These are phyloP conservation scores for Jamesozyma gamospora DNA, from an alignment of 805 yeast genomes.

Conservation along the genomic window DNA sequence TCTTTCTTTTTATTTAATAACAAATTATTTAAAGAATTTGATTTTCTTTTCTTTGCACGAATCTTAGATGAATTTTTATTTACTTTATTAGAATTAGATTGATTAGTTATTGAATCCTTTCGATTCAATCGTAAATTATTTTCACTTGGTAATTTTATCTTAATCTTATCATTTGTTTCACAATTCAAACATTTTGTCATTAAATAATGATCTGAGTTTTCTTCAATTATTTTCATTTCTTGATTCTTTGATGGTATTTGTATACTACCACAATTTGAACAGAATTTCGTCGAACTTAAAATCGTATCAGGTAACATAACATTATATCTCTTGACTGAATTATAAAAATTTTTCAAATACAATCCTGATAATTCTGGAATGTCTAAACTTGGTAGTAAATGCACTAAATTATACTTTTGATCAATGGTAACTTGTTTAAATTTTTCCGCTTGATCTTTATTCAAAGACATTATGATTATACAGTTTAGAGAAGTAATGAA, in stretches of 20 bases:
- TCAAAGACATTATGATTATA: slow-evolving; percentile 6
- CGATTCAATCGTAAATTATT: too few relatives aligned
- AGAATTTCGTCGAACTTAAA: slow-evolving; percentile 19
- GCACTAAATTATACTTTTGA: slow-evolving; percentile 24
- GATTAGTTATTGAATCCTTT: too few relatives aligned
- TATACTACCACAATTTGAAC: slow-evolving; percentile 25
- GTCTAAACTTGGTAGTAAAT: slow-evolving; percentile 15
- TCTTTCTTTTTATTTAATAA: slow-evolving; percentile 33
- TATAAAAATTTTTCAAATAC: slow-evolving; percentile 25
- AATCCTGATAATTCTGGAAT: slow-evolving; percentile 21
- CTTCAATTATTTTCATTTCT: too few relatives aligned
- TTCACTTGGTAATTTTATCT: too few relatives aligned
- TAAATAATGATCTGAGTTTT: too few relatives aligned
- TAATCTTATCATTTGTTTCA: neutral
- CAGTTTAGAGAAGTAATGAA: neutral
- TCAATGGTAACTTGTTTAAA: slow-evolving; percentile 19
- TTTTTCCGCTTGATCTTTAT: slow-evolving; percentile 18
- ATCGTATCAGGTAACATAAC: slow-evolving; percentile 17
- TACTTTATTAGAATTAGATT: neutral
- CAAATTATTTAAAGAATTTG: slow-evolving; percentile 34
- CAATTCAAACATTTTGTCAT: neutral
- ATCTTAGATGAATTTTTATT: slow-evolving; percentile 27
- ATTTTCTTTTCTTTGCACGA: slow-evolving; percentile 39
- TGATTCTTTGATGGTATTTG: slow-evolving; percentile 19
- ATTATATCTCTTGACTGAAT: slow-evolving; percentile 22